Conservation (phyloP, 225 moss, liverwort and hornwort species). For the Rhytidiadelphus loreus region DNA sequence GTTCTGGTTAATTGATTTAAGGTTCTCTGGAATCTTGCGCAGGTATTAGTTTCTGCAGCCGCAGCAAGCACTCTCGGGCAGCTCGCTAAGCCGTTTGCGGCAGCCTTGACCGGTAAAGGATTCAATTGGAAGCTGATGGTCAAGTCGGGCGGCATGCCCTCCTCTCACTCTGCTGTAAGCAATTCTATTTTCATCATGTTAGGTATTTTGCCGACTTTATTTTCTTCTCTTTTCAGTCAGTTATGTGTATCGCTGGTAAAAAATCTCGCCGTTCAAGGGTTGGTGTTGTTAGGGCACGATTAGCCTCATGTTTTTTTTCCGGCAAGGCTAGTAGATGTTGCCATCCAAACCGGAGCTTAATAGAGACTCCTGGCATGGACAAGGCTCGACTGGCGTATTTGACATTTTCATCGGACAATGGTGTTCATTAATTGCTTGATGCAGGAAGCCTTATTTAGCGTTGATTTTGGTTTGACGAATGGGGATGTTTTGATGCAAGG, state of each 20-base stretch:
- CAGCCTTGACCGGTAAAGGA: conserved; percentile 57
- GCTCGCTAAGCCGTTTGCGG: conserved; percentile 63
- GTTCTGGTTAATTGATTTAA: not conserved
- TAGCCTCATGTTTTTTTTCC: not conserved
- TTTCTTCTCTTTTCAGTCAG: not conserved
- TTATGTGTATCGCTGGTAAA: not conserved
- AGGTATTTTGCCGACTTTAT: not conserved
- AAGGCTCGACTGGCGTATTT: not conserved
- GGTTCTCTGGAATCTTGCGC: conserved; percentile 5
- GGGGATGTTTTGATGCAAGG: not conserved
- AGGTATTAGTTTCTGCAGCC: conserved; percentile 61
- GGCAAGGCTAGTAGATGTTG: not conserved
- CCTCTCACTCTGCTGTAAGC: conserved; percentile 80
- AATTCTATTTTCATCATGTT: not conserved
- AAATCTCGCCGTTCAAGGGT: not conserved
- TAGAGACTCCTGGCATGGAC: not conserved
- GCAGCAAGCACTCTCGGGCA: conserved; percentile 58
- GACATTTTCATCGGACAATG: not conserved
- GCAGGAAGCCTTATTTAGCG: not conserved
- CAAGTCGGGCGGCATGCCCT: conserved; percentile 94
- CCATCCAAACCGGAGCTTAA: not conserved
- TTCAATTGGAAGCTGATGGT: conserved; percentile 75
- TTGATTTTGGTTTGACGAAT: not conserved
- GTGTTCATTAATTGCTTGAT: not conserved
- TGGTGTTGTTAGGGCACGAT: not conserved